A percentile compares a stretch with the other conserved stretches of the same genome.
Evolutionary conservation across 805 yeast species (phyloP).

Genomic region (Monosporozyma aerobia): DNA sequence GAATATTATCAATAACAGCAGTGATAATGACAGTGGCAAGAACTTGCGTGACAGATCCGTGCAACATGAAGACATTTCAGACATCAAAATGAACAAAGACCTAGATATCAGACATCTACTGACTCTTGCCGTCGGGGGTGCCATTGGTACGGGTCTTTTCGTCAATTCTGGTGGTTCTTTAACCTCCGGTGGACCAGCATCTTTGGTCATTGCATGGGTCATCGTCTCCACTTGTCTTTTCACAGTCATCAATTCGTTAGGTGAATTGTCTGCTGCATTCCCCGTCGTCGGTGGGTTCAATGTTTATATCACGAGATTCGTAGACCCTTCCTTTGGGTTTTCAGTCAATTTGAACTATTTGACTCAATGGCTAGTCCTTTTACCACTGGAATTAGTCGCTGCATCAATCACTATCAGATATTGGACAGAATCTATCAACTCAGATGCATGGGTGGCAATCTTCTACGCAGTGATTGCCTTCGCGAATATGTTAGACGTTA

Average conservation of each 20-base stretch:
- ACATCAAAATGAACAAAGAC: constrained; percentile 17
- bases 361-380: constrained; percentile 45
- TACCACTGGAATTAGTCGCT: constrained; percentile 54
- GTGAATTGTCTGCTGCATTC: constrained; percentile 44
- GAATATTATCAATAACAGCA: too few species aligned
- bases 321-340: constrained; percentile 49
- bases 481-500: constrained; percentile 45
- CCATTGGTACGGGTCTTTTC: constrained; percentile 61
- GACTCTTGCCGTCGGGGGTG: constrained; percentile 61
- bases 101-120: constrained; percentile 39
- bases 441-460: constrained; percentile 54
- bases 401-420: constrained; percentile 48
- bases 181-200: constrained; percentile 55
- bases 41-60: background rate
- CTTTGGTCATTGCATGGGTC: constrained; percentile 47
- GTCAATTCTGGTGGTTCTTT: constrained; percentile 57
- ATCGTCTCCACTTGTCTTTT: constrained; percentile 51
- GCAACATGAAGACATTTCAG: constrained; percentile 9
- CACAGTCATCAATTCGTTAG: constrained; percentile 46
- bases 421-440: constrained; percentile 41
- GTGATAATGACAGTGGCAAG: background rate
- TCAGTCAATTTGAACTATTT: constrained; percentile 46
- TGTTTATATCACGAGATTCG: constrained; percentile 40
- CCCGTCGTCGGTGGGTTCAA: constrained; percentile 48
- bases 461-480: constrained; percentile 40